These are phyloP conservation scores for Scleroderma bovista DNA, from an alignment of 768 basidiomycete species.

Conservation along the genomic window DNA sequence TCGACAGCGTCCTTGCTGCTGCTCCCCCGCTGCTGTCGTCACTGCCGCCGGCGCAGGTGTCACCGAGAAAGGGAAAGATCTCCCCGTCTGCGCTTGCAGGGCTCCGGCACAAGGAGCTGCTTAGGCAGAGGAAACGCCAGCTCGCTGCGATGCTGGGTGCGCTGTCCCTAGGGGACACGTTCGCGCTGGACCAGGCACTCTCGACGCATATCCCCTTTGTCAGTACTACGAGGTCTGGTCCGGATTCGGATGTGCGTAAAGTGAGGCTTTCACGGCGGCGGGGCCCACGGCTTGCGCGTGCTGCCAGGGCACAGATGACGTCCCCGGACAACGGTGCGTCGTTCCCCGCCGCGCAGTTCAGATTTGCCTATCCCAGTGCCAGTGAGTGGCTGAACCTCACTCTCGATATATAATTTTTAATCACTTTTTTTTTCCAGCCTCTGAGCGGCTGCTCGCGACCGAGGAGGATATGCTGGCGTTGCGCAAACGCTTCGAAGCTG, in stretches of 20 bases:
- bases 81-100: slow-evolving; percentile 61
- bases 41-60: slow-evolving; percentile 7
- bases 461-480: slow-evolving; percentile 63
- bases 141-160: slow-evolving; percentile 66
- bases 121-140: slow-evolving; percentile 64
- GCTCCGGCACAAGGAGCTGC: slow-evolving; percentile 68
- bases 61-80: slow-evolving; percentile 42
- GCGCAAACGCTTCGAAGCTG: slow-evolving; percentile 65
- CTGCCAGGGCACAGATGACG: slow-evolving; percentile 21
- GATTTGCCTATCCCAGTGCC: slow-evolving; percentile 55
- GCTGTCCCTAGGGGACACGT: slow-evolving; percentile 58
- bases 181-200: slow-evolving; percentile 75
- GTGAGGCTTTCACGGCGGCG: slow-evolving; percentile 53
- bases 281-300: slow-evolving; percentile 46
- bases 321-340: slow-evolving; percentile 22
- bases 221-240: slow-evolving; percentile 33
- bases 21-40: slow-evolving; percentile 9
- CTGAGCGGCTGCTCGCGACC: slow-evolving; percentile 63
- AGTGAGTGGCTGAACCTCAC: slow-evolving; percentile 61
- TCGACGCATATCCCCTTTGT: slow-evolving; percentile 37
- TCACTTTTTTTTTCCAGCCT: slow-evolving; percentile 52
- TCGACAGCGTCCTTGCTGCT: slow-evolving; percentile 15
- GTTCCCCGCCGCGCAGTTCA: slow-evolving; percentile 52
- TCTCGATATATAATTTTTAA: slow-evolving; percentile 18
- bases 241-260: slow-evolving; percentile 22